These are phyloP conservation scores for Jackrogersella minutella DNA, from an alignment of 495 filamentous ascomycete species.

Conservation along the genomic window DNA sequence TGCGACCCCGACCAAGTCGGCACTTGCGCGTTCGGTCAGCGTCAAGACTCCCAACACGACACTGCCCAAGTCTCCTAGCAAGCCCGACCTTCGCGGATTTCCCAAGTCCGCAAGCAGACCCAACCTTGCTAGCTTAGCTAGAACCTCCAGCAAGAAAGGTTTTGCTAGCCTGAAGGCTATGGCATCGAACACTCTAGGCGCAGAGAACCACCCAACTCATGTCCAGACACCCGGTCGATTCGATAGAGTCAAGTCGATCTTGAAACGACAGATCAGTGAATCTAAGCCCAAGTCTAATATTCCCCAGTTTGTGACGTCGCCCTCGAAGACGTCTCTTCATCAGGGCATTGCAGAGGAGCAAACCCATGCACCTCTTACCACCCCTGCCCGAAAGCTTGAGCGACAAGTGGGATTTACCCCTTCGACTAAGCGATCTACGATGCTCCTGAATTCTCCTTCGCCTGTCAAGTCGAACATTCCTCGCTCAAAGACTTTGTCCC, in stretches of 20 bases:
- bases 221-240: conserved; percentile 54
- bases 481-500: conserved; percentile 47
- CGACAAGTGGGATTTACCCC: conserved; percentile 60
- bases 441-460: conserved; percentile 55
- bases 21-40: conserved; percentile 69
- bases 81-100: conserved; percentile 44
- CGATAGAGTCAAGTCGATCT: conserved; percentile 60
- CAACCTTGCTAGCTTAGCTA: conserved; percentile 26
- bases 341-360: conserved; percentile 53
- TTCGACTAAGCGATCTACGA: conserved; percentile 47
- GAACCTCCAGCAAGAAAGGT: conserved; percentile 42
- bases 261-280: conserved; percentile 51
- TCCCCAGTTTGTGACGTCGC: conserved; percentile 45
- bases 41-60: conserved; percentile 58
- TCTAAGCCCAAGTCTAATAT: conserved; percentile 51
- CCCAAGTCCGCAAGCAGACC: conserved; percentile 51
- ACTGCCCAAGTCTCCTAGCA: conserved; percentile 48
- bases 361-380: conserved; percentile 55
- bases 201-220: conserved; percentile 31
- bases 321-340: conserved; percentile 55
- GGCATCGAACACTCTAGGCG: conserved; percentile 2
- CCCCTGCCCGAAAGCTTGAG: conserved; percentile 54
- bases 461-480: conserved; percentile 58
- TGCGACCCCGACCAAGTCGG: conserved; percentile 84
- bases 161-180: conserved; percentile 25